These are phyloP conservation scores for Lipomyces lipofer DNA, from an alignment of 805 yeast species.

Conservation along the genomic window DNA sequence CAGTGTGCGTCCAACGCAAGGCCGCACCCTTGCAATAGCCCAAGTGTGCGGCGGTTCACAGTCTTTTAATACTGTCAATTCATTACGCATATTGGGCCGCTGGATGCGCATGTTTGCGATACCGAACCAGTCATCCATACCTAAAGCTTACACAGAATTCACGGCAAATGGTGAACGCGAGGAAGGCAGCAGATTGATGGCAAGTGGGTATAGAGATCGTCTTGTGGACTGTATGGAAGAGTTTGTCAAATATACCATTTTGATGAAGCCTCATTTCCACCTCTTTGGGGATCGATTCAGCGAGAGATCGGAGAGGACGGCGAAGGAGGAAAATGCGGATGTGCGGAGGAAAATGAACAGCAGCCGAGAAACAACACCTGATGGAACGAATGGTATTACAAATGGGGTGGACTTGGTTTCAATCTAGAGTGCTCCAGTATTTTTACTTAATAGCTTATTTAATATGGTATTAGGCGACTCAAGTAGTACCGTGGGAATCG, in stretches of 20 bases:
- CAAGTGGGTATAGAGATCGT: conserved; percentile 8
- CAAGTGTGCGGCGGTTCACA: conserved; percentile 12
- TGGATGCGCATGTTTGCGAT: conserved; percentile 17
- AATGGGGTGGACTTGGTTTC: too few relatives aligned
- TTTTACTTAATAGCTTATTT: too few relatives aligned
- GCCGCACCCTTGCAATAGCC: conserved; percentile 13
- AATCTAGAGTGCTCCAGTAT: too few relatives aligned
- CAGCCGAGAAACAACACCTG: too few relatives aligned
- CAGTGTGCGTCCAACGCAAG: conserved; percentile 12
- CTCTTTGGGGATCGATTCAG: conserved; percentile 11
- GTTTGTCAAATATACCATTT: not conserved
- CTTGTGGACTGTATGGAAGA: conserved; percentile 12
- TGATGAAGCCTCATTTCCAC: conserved; percentile 2
- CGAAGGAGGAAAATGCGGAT: too few relatives aligned
- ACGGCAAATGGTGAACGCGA: not conserved
- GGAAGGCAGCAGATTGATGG: not conserved
- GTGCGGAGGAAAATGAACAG: too few relatives aligned
- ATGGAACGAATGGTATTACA: too few relatives aligned
- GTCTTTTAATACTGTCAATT: conserved; percentile 11
- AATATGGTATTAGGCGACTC: too few relatives aligned
- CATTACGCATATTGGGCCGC: conserved; percentile 9
- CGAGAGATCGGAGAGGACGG: conserved; percentile 1
- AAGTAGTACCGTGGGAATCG: too few relatives aligned
- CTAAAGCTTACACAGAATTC: conserved; percentile 8
- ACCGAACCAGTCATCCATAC: conserved; percentile 12